A percentile compares a stretch with the other conserved stretches of the same genome.
Conservation (phyloP, 2,329 filamentous ascomycete species). For the Microsporum ferrugineum region DNA sequence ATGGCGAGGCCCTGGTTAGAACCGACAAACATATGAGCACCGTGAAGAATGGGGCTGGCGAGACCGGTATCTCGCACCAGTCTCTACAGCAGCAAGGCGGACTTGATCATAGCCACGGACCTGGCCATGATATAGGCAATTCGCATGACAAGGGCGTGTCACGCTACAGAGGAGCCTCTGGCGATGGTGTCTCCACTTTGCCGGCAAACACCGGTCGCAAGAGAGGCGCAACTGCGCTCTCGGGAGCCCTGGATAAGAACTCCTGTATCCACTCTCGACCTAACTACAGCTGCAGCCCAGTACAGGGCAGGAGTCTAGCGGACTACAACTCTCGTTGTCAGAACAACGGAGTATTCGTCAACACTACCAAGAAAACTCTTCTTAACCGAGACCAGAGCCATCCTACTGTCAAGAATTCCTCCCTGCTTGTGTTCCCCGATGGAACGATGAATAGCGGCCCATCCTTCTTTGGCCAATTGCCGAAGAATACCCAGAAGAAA, state of each 20-base stretch:
- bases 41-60: background rate
- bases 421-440: background rate
- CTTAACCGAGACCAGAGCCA: background rate
- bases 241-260: background rate
- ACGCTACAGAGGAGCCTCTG: background rate
- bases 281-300: background rate
- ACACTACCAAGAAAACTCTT: background rate
- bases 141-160: background rate
- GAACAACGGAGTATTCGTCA: background rate
- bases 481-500: background rate
- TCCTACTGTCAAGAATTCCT: background rate
- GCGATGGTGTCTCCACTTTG: background rate
- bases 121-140: background rate
- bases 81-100: background rate
- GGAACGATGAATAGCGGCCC: background rate
- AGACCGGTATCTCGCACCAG: background rate
- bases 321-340: background rate
- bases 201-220: background rate
- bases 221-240: background rate
- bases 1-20: background rate
- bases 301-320: background rate
- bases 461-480: background rate
- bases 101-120: background rate
- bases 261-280: background rate
- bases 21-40: background rate